phyloP scores from a whole-genome alignment of 306 rosid species.

The Vigna mungo region DNA sequence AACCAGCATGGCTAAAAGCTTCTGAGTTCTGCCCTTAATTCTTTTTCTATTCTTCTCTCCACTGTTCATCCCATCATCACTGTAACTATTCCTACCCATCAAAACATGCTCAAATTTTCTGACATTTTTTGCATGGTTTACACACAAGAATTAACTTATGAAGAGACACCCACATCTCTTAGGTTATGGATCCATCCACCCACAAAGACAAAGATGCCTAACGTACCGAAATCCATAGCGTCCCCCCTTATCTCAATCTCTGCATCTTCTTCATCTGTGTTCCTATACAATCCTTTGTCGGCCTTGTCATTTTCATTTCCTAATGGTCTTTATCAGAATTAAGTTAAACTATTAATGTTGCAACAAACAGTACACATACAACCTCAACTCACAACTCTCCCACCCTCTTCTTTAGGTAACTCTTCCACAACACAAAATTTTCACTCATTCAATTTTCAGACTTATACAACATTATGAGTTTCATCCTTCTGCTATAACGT shows the following conservation, averaged over 20 bases:
- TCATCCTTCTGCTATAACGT: not conserved
- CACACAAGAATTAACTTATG: slow-evolving; percentile 1
- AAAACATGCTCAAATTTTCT: slow-evolving; percentile 53
- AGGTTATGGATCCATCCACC: slow-evolving; percentile 37
- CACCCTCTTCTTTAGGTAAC: too few relatives aligned
- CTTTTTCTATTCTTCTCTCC: slow-evolving; percentile 4
- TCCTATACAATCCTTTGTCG: slow-evolving; percentile 17
- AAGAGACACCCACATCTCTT: slow-evolving; percentile 36
- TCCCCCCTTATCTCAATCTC: not conserved
- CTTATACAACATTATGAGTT: not conserved
- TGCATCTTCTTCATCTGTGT: not conserved
- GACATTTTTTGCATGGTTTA: slow-evolving; percentile 71
- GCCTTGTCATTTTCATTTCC: slow-evolving; percentile 49
- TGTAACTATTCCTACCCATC: slow-evolving; percentile 36
- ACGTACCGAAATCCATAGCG: slow-evolving; percentile 7
- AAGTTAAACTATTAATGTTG: slow-evolving; percentile 9
- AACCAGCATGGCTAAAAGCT: slow-evolving; percentile 58
- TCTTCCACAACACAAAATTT: too few relatives aligned
- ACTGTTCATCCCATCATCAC: slow-evolving; percentile 39
- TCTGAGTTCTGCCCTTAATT: slow-evolving; percentile 14
- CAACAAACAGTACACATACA: not conserved
- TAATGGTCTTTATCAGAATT: slow-evolving; percentile 41
- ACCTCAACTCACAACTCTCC: not conserved
- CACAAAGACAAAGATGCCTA: slow-evolving; percentile 38
- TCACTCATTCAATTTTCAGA: too few relatives aligned